Conservation (phyloP, 148 eudicot genomes). For the Beta vulgaris region DNA sequence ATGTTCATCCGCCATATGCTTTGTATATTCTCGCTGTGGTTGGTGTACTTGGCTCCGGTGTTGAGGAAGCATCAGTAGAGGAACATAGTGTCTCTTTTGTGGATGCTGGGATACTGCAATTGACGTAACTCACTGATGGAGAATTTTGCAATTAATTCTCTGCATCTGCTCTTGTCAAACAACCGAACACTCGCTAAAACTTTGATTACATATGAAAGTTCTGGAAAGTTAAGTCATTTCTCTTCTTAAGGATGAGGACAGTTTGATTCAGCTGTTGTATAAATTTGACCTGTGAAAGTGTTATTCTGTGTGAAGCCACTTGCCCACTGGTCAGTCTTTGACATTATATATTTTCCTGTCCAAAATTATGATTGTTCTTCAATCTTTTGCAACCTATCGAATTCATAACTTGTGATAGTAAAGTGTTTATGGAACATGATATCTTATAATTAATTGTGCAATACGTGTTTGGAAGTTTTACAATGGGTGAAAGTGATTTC, state of each 20-base stretch:
- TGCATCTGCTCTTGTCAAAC: not conserved
- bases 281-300: not conserved
- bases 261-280: not conserved
- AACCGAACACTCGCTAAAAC: no score
- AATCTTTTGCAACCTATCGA: not conserved
- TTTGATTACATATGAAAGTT: conserved; percentile 15
- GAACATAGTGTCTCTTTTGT: not conserved
- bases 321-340: not conserved
- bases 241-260: not conserved
- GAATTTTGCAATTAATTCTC: not conserved
- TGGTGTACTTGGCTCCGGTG: not conserved
- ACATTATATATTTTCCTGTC: not conserved
- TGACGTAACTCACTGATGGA: not conserved
- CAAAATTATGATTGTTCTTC: not conserved
- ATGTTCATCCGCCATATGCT: not conserved
- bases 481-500: not conserved
- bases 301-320: not conserved
- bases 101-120: not conserved
- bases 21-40: not conserved
- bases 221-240: conserved; percentile 15
- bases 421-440: not conserved
- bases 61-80: conserved; percentile 3
- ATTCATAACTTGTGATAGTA: not conserved
- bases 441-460: not conserved
- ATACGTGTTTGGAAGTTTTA: not conserved